These are phyloP conservation scores for Trichosporon ovoides DNA, from an alignment of 1,284 basidiomycete genomes.

Conservation along the genomic window DNA sequence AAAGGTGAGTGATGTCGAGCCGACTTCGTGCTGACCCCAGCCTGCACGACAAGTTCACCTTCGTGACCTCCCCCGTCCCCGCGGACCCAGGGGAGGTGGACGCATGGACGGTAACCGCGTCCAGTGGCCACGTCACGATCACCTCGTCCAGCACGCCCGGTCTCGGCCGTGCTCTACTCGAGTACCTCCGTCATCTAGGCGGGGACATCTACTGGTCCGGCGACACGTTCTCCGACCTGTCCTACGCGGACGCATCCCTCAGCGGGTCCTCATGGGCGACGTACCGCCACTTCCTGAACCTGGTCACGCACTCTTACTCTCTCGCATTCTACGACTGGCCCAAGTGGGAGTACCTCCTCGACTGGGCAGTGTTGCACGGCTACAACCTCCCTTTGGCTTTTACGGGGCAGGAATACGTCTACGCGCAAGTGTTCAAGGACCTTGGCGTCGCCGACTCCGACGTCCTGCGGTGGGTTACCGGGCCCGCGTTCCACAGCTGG, in stretches of 20 bases:
- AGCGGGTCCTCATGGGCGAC: constrained; percentile 19
- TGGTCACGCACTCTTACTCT: constrained; percentile 52
- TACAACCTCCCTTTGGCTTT: constrained; percentile 52
- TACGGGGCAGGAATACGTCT: constrained; percentile 51
- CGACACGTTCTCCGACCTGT: constrained; percentile 10
- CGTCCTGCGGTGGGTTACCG: constrained; percentile 48
- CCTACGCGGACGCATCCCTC: not conserved
- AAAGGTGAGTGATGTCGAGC: not conserved
- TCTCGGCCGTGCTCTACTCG: constrained; percentile 16
- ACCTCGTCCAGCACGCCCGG: constrained; percentile 3
- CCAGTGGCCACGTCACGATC: constrained; percentile 11
- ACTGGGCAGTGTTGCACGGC: constrained; percentile 53
- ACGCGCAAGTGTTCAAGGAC: constrained; percentile 49
- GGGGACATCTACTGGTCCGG: constrained; percentile 20
- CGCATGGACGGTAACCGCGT: constrained; percentile 6
- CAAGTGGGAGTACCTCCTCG: constrained; percentile 51
- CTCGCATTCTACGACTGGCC: constrained; percentile 51
- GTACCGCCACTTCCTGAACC: constrained; percentile 44
- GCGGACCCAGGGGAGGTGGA: not conserved
- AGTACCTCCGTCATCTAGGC: constrained; percentile 14
- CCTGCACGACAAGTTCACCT: constrained; percentile 7
- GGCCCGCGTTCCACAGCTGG: constrained; percentile 53
- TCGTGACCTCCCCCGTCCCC: not conserved
- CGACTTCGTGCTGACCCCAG: not conserved
- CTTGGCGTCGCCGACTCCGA: constrained; percentile 48